Evolutionary conservation across 169 alveolate species (phyloP).

Genomic region (Plasmodium gonderi): DNA sequence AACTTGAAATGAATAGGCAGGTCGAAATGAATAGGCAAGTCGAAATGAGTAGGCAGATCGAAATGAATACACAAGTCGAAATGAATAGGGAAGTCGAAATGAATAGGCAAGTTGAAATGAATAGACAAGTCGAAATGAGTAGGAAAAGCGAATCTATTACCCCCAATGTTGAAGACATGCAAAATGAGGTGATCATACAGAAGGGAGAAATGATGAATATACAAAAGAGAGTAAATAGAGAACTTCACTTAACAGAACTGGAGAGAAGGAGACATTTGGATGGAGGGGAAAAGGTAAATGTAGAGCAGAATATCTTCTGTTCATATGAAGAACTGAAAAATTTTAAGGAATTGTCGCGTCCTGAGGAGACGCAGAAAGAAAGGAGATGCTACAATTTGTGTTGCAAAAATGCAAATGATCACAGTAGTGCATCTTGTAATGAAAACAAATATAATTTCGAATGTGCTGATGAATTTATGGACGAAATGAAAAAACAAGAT

Average conservation of each 20-base stretch:
- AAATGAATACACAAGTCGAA: neutral
- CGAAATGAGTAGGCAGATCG: neutral
- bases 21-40: neutral
- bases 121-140: neutral
- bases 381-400: neutral
- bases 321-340: neutral
- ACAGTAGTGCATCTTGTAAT: neutral
- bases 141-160: neutral
- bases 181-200: neutral
- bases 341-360: too few species aligned
- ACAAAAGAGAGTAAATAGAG: neutral
- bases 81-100: neutral
- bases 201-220: neutral
- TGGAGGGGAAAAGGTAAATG: neutral
- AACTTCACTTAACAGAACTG: neutral
- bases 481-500: slow-evolving; percentile 25
- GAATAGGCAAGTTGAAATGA: neutral
- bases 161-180: neutral
- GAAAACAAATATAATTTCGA: slow-evolving; percentile 26
- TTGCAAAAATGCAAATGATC: neutral
- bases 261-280: neutral
- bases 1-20: neutral
- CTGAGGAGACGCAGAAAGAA: neutral
- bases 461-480: slow-evolving; percentile 23
- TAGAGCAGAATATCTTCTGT: neutral